A percentile compares a stretch with the other conserved stretches of the same genome.
Evolutionary conservation across 176 grass and related monocot genomes (phyloP).

Genomic region (Musa troglodytarum): DNA sequence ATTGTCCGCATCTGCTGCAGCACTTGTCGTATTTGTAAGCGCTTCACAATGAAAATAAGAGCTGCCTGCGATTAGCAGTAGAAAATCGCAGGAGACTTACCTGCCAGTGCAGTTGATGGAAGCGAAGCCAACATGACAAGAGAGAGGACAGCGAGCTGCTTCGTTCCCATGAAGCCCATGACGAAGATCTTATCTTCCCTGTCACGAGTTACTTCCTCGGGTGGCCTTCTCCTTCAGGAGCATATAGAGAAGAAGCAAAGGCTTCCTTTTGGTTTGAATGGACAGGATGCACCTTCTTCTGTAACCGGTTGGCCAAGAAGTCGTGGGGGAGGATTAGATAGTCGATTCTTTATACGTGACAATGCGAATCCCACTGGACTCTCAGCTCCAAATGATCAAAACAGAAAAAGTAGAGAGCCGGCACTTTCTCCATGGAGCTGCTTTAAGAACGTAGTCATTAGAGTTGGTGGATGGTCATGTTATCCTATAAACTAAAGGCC

Average conservation of each 20-base stretch:
- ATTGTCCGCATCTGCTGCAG: not conserved
- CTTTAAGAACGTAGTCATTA: not conserved
- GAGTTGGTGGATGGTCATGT: not conserved
- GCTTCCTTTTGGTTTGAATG: too few species aligned
- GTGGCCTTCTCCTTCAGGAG: not conserved
- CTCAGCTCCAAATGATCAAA: not conserved
- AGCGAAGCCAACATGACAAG: conserved; percentile 5
- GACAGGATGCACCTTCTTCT: too few species aligned
- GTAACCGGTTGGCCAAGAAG: not conserved
- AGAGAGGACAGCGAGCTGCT: not conserved
- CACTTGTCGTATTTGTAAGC: not conserved
- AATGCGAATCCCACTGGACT: conserved; percentile 7
- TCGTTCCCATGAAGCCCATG: not conserved
- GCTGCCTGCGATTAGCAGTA: too few species aligned
- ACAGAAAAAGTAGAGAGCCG: not conserved
- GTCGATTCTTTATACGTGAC: conserved; percentile 8
- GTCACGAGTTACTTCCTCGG: not conserved
- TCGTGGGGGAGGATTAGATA: not conserved
- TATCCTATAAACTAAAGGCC: not conserved
- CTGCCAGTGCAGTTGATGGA: not conserved
- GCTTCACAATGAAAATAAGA: too few species aligned
- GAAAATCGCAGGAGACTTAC: not conserved
- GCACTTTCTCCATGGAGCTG: not conserved
- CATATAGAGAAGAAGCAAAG: not conserved
- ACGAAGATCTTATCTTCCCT: not conserved